Percentiles rank a stretch among this genome's conserved stretches.
phyloP scores from a whole-genome alignment of 331 rosid species.

The Arachis monticola region DNA sequence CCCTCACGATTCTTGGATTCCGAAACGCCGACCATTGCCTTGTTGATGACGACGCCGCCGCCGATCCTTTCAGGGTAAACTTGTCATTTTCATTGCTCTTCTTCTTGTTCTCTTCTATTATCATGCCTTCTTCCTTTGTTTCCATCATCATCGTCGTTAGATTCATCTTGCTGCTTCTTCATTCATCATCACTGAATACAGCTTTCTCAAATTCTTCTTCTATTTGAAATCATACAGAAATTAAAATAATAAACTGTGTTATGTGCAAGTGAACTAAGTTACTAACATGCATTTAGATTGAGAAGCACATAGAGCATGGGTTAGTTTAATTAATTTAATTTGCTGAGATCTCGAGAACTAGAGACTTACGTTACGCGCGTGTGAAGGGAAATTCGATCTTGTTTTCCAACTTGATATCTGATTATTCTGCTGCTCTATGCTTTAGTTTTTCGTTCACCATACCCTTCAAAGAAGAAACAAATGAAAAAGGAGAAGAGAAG shows the following conservation, averaged over 20 bases:
- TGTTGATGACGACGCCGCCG: constrained; percentile 48
- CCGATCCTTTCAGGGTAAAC: constrained; percentile 27
- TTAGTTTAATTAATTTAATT: not conserved
- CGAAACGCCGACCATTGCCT: constrained; percentile 80
- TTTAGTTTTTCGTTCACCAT: constrained; percentile 29
- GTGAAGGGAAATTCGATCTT: constrained; percentile 26
- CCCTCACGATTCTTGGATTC: constrained; percentile 93
- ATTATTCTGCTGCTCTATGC: constrained; percentile 32
- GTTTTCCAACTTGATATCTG: not conserved
- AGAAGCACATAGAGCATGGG: constrained; percentile 27
- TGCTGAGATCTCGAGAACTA: constrained; percentile 6
- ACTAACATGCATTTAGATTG: not conserved
- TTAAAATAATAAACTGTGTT: no score
- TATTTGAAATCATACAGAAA: no score
- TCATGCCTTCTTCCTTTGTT: constrained; percentile 54
- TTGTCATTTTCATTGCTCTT: constrained; percentile 6
- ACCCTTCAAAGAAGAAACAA: constrained; percentile 44
- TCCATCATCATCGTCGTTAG: constrained; percentile 42
- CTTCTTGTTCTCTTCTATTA: no score
- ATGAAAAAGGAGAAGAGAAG: not conserved
- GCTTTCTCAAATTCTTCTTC: no score
- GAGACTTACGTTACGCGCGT: constrained; percentile 37
- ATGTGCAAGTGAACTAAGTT: no score
- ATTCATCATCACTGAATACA: no score
- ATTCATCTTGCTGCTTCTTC: no score